A percentile compares a stretch with the other conserved stretches of the same genome.
These are phyloP conservation scores for Pestalotiopsis sp. DNA, from an alignment of 2,329 filamentous ascomycete genomes.

Conservation along the genomic window DNA sequence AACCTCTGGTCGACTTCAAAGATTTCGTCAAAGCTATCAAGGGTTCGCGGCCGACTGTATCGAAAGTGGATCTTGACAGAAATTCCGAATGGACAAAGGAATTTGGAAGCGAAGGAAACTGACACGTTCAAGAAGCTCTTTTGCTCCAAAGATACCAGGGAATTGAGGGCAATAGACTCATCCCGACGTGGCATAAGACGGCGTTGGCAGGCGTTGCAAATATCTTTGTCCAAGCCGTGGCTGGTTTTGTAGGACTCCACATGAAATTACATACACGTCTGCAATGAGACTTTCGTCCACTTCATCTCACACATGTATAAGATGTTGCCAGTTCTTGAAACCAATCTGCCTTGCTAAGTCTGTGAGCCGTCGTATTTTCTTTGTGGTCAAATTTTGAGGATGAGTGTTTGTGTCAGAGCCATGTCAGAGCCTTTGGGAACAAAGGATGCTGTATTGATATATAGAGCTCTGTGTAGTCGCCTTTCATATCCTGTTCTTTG, in stretches of 20 bases:
- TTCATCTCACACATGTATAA: too few species aligned
- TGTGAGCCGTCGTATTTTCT: too few species aligned
- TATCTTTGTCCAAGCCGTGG: not conserved
- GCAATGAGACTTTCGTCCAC: not conserved
- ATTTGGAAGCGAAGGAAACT: slow-evolving; percentile 85
- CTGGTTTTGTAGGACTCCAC: not conserved
- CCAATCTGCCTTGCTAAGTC: not conserved
- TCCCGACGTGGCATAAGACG: slow-evolving; percentile 8
- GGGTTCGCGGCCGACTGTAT: slow-evolving; percentile 86
- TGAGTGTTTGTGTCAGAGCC: too few species aligned
- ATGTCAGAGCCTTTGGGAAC: too few species aligned
- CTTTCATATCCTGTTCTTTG: too few species aligned
- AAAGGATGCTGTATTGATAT: too few species aligned
- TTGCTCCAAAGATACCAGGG: not conserved
- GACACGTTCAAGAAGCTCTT: slow-evolving; percentile 33
- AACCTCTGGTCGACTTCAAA: slow-evolving; percentile 84
- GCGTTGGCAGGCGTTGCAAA: slow-evolving; percentile 10
- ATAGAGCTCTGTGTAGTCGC: too few species aligned
- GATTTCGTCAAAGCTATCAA: slow-evolving; percentile 95
- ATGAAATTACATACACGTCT: not conserved
- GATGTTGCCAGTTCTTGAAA: not conserved
- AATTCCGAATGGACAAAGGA: slow-evolving; percentile 95
- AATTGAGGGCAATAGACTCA: slow-evolving; percentile 65
- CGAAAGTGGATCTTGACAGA: slow-evolving; percentile 77
- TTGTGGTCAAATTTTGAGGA: too few species aligned